Conservation (phyloP, 495 filamentous ascomycete genomes). For the Aspergillus wentii region DNA sequence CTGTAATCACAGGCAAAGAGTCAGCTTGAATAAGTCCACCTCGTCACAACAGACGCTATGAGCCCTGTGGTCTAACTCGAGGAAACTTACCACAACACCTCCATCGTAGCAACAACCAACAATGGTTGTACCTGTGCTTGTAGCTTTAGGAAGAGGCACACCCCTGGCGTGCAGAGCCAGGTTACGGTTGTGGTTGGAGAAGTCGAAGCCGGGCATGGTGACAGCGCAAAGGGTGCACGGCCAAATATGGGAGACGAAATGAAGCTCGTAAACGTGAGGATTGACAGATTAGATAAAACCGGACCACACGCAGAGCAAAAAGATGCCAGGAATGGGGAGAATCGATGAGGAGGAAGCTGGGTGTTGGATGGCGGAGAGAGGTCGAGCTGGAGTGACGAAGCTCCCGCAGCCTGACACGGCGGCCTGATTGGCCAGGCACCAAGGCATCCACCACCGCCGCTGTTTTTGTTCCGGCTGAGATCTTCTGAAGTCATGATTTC, state of each 20-base stretch:
- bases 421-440: slow-evolving; percentile 16
- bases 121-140: slow-evolving; percentile 98
- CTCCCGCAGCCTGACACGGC: slow-evolving; percentile 33
- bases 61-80: no score
- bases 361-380: no score
- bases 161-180: slow-evolving; percentile 88
- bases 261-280: neutral
- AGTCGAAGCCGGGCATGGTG: slow-evolving; percentile 97
- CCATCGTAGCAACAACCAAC: slow-evolving; percentile 96
- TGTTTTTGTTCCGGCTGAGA: slow-evolving; percentile 27
- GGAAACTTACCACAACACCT: slow-evolving; percentile 75
- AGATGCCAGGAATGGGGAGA: no score
- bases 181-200: slow-evolving; percentile 99
- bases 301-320: no score
- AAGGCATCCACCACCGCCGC: slow-evolving; percentile 8
- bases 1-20: slow-evolving; percentile 47
- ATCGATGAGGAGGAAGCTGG: neutral
- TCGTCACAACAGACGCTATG: no score
- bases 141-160: slow-evolving; percentile 92
- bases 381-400: slow-evolving; percentile 38
- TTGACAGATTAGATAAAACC: neutral
- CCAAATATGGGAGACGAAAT: slow-evolving; percentile 1
- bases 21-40: slow-evolving; percentile 12
- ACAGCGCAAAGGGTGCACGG: slow-evolving; percentile 19
- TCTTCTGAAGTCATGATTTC: no score